Evolutionary conservation across 2,329 filamentous ascomycete genomes (phyloP), one percentile per base, ranked within the genome.

Genomic region (Metarhizium brunneum): DNA sequence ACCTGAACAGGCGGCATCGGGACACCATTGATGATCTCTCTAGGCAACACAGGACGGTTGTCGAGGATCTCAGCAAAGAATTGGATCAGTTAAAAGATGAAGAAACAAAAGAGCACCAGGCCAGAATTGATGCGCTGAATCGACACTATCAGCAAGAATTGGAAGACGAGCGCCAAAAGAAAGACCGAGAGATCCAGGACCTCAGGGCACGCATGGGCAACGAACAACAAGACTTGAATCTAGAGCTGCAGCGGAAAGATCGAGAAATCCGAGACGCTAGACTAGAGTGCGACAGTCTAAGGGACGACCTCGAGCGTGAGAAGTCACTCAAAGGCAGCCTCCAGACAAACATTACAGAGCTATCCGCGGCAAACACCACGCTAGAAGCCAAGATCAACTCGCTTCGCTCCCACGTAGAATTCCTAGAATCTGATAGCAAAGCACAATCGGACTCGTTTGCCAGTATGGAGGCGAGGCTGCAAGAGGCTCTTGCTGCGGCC

Each of bases 371-470:
- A 45, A 84, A 83, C 56, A 76, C 84, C 11, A 81, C 82, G 0
- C 76, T 96, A 11, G 90, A 96, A 62, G 85, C 84, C 40, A 84
- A 87, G 29, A 85, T 88, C 60, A 84, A 86, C 59, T 87, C 86
- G 3, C 80, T 95, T 60, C 83, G 86, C 62, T 88, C 89, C 2
- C 88, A 92, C 63, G 88, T 95, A 56, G 86, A 92, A 61, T 95
- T 95, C 66, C 81, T 96, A 18, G 90, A 96, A 68, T 94, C 90
- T 0, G 90, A 91, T 64, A 91, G 84, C 69, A 89, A 95, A 69
- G 88, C 90, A 14, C 91, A 96, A 64, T 94, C 91, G 1, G 83
- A 92, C 64, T 85, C 88, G 11, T 96, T 92, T 69, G 84, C 89
- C 45, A 84, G 83, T 55, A 89, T 95, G 75, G 88, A 95, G 65